These are phyloP conservation scores for Cryoendolithus antarcticus DNA, from an alignment of 2,329 filamentous ascomycete genomes.

Conservation along the genomic window DNA sequence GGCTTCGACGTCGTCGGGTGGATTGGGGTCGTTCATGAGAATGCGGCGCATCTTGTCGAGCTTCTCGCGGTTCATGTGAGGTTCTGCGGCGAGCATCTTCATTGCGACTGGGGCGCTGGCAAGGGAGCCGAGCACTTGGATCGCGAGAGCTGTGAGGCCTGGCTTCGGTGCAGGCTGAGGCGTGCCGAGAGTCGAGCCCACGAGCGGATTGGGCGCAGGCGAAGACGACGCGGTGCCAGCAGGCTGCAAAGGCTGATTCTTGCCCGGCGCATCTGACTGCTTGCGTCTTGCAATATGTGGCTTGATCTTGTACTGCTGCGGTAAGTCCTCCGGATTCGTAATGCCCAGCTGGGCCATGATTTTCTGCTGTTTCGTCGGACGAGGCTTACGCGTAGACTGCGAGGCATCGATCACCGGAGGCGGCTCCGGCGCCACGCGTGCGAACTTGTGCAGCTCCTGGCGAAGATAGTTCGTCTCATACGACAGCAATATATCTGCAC, in stretches of 20 bases:
- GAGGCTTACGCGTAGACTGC: conserved; percentile 83
- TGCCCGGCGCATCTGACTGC: conserved; percentile 19
- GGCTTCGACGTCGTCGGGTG: conserved; percentile 9
- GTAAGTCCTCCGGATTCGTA: conserved; percentile 79
- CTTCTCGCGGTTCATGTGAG: conserved; percentile 17
- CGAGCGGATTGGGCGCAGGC: conserved; percentile 12
- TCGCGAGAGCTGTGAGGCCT: conserved; percentile 13
- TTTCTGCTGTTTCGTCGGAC: conserved; percentile 94
- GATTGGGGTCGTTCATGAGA: conserved; percentile 9
- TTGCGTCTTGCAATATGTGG: conserved; percentile 62
- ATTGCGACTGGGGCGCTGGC: conserved; percentile 14
- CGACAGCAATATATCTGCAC: conserved; percentile 81
- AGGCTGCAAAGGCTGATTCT: conserved; percentile 18
- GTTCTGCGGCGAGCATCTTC: conserved; percentile 11
- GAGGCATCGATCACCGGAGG: conserved; percentile 81
- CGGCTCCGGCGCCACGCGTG: conserved; percentile 71
- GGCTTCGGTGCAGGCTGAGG: conserved; percentile 6
- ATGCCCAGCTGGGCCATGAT: conserved; percentile 81
- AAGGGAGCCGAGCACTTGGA: conserved; percentile 14
- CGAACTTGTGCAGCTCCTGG: conserved; percentile 90
- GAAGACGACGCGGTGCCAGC: conserved; percentile 15
- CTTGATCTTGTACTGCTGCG: conserved; percentile 69
- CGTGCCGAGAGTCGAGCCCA: conserved; percentile 5
- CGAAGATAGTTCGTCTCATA: conserved; percentile 97
- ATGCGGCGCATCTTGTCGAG: conserved; percentile 15